These are phyloP conservation scores for Cornus florida DNA, from an alignment of 148 eudicot genomes.

Conservation along the genomic window DNA sequence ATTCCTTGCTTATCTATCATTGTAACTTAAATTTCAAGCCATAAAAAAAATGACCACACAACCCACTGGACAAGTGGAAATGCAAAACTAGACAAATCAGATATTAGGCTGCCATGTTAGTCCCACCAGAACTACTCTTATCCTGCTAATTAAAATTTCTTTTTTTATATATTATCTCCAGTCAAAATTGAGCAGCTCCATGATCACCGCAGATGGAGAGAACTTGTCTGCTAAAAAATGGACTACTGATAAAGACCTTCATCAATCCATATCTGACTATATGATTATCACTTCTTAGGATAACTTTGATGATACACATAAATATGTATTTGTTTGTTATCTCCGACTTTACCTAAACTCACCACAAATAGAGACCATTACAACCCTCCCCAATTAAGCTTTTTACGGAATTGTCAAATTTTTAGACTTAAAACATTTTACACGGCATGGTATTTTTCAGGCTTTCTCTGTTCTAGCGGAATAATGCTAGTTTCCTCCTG, in stretches of 20 bases:
- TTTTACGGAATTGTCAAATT: too few relatives aligned
- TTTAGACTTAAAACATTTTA: neutral
- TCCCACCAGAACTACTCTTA: neutral
- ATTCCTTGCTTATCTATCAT: neutral
- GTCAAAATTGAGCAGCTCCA: constrained; percentile 13
- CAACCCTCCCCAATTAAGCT: neutral
- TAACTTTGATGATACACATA: neutral
- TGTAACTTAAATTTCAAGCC: constrained; percentile 5
- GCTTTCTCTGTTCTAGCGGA: neutral
- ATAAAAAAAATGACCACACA: neutral
- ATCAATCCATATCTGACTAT: neutral
- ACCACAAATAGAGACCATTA: neutral
- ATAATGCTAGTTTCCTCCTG: neutral
- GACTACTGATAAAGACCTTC: constrained; percentile 13
- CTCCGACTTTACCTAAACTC: neutral
- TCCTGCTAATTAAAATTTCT: neutral
- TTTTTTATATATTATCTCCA: neutral
- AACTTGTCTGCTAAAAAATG: neutral
- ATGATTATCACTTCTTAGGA: neutral
- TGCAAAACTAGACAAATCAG: neutral
- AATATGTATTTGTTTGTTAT: neutral
- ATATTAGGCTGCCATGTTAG: constrained; percentile 21
- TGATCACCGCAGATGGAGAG: neutral
- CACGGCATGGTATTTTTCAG: neutral
- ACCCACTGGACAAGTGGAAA: neutral